These are phyloP conservation scores for Pseudogymnoascus sp. DNA, from an alignment of 2,329 filamentous ascomycete genomes.

Conservation along the genomic window DNA sequence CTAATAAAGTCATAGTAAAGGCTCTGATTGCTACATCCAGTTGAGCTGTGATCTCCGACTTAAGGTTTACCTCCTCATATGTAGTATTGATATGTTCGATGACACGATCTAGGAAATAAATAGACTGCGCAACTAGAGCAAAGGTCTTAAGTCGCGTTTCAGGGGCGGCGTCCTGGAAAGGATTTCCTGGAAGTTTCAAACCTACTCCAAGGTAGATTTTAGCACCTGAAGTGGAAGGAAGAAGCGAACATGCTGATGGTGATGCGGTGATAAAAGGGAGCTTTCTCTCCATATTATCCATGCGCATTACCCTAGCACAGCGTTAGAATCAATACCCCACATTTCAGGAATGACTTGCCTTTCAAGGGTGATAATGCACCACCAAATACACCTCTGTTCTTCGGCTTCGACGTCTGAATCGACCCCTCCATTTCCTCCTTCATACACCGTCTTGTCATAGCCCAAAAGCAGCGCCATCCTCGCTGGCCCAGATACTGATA, in stretches of 20 bases:
- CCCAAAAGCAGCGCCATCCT: constrained; percentile 13
- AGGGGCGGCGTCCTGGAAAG: background rate
- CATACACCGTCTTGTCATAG: constrained; percentile 10
- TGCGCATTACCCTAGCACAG: background rate
- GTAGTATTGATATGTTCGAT: constrained; percentile 1
- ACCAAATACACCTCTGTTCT: background rate
- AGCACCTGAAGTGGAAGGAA: background rate
- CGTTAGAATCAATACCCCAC: background rate
- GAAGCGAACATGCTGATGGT: background rate
- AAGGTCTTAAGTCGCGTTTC: background rate
- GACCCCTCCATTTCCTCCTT: background rate
- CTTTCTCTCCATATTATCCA: background rate
- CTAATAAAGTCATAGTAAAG: background rate
- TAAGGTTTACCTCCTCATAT: background rate
- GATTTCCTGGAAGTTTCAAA: constrained; percentile 1
- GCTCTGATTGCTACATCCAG: background rate
- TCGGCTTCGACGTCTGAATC: background rate
- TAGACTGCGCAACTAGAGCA: background rate
- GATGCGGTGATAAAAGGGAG: background rate
- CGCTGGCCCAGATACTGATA: constrained; percentile 11
- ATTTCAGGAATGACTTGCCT: background rate
- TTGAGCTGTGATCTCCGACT: background rate
- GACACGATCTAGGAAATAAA: background rate
- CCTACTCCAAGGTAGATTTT: background rate
- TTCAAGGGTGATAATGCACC: background rate